Evolutionary conservation across 1,284 basidiomycete species (phyloP).

Genomic region (Mycena citricolor): DNA sequence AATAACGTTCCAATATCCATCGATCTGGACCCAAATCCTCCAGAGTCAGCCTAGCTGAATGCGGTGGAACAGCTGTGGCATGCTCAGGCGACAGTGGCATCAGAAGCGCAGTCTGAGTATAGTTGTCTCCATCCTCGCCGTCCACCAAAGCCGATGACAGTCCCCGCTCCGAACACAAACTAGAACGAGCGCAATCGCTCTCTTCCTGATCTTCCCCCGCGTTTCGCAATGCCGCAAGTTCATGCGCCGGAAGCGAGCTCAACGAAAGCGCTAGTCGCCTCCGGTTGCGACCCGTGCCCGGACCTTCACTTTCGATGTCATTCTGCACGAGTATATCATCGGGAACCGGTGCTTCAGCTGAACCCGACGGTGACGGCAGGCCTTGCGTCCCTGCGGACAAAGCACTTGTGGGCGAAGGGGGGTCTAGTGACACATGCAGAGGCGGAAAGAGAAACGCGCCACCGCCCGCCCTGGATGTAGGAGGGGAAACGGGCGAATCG

Average conservation of each 20-base stretch:
- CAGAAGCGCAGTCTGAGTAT: background rate
- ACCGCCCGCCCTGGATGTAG: constrained; percentile 4
- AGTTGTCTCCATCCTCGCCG: constrained; percentile 1
- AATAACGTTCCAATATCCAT: constrained; percentile 14
- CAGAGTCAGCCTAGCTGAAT: too few species aligned
- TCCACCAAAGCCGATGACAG: constrained; percentile 2
- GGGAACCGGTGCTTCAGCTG: too few species aligned
- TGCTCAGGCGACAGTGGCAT: background rate
- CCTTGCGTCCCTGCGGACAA: background rate
- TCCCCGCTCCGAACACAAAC: too few species aligned
- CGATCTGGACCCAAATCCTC: constrained; percentile 13
- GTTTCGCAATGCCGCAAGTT: constrained; percentile 11
- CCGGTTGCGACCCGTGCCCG: too few species aligned
- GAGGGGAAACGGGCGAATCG: constrained; percentile 15
- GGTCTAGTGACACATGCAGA: background rate
- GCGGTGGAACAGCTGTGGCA: background rate
- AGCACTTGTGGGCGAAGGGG: background rate
- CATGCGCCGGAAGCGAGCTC: constrained; percentile 6
- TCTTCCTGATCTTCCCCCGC: constrained; percentile 5
- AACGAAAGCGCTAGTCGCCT: too few species aligned
- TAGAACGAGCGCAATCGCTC: constrained; percentile 2
- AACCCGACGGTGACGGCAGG: constrained; percentile 6
- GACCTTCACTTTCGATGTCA: too few species aligned
- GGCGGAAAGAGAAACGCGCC: background rate
- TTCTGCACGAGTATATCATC: too few species aligned